Conservation (phyloP, 345 rosid genomes). For the Ceriops tagal region DNA sequence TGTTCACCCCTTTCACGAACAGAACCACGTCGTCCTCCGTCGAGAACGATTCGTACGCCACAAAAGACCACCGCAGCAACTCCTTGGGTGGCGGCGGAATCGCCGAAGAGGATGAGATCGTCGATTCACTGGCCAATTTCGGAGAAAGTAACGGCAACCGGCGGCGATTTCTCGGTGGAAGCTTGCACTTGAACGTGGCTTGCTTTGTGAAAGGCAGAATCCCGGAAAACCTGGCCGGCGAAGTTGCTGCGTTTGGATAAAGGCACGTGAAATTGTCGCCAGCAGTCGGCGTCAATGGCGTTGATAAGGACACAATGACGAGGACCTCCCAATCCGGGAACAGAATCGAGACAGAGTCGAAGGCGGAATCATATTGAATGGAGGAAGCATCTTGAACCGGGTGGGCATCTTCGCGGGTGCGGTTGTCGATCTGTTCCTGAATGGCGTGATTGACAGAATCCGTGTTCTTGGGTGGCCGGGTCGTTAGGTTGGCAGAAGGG, state of each 20-base stretch:
- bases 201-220: conserved; percentile 47
- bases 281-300: background rate
- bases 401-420: background rate
- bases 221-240: conserved; percentile 52
- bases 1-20: conserved; percentile 69
- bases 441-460: background rate
- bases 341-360: conserved; percentile 45
- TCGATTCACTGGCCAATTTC: conserved; percentile 21
- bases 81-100: conserved; percentile 20
- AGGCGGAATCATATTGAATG: conserved; percentile 20
- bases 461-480: background rate
- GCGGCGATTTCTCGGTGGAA: conserved; percentile 51
- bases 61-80: conserved; percentile 46
- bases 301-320: conserved; percentile 38
- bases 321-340: conserved; percentile 77
- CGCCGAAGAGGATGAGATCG: conserved; percentile 10
- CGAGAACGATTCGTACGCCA: conserved; percentile 72
- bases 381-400: conserved; percentile 14
- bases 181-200: conserved; percentile 47
- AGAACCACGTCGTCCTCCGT: conserved; percentile 67
- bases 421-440: background rate
- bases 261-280: conserved; percentile 35
- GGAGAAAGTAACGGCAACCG: conserved; percentile 50
- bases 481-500: too few relatives aligned
- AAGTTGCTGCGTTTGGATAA: conserved; percentile 49